Evolutionary conservation across 73 alveolate species (phyloP).

Genomic region (Paramecium primaurelia): DNA sequence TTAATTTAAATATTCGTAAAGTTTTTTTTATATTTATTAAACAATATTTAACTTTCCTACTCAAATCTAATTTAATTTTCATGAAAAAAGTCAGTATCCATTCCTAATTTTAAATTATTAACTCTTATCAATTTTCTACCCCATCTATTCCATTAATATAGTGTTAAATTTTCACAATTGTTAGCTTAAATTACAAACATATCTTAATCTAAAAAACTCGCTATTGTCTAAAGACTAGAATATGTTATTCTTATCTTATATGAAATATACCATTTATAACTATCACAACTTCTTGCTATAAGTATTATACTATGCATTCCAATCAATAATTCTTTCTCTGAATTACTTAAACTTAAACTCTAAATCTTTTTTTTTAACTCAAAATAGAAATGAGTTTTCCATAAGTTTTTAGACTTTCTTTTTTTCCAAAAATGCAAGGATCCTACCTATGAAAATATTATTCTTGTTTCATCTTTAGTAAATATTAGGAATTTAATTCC

Average conservation of each 20-base stretch:
- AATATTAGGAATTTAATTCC: too few relatives aligned
- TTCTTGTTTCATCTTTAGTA: background rate
- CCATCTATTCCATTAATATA: background rate
- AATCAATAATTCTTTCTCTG: background rate
- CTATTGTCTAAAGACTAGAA: background rate
- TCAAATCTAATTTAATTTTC: background rate
- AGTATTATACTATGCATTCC: background rate
- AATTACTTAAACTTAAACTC: background rate
- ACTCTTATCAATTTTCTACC: background rate
- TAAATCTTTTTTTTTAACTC: too few relatives aligned
- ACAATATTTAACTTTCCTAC: background rate
- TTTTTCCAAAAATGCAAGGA: background rate
- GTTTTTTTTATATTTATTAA: background rate
- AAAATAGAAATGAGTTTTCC: background rate
- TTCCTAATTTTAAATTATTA: background rate
- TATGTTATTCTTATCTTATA: background rate
- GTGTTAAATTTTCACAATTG: background rate
- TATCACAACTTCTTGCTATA: background rate
- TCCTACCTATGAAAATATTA: background rate
- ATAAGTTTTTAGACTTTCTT: background rate
- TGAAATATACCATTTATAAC: background rate
- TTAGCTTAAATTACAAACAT: background rate
- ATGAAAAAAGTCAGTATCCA: background rate
- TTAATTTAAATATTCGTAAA: background rate
- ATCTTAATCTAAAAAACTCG: background rate